phyloP scores from a whole-genome alignment of 2,329 filamentous ascomycete genomes.

The Claviceps paspali region DNA sequence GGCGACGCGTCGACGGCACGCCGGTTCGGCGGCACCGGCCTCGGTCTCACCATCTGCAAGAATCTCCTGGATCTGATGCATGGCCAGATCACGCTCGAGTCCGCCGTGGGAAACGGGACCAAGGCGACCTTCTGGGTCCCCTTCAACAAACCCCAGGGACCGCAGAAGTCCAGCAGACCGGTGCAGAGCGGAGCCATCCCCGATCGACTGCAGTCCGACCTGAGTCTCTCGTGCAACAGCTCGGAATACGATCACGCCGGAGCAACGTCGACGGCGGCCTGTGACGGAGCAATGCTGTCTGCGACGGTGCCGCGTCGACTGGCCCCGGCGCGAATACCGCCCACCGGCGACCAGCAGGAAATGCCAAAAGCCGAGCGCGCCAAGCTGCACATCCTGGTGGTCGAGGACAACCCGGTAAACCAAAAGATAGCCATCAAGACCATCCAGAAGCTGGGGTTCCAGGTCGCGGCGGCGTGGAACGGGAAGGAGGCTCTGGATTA shows the following conservation, averaged over 20 bases:
- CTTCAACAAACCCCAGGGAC: constrained; percentile 52
- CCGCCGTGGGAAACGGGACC: constrained; percentile 51
- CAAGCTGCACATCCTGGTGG: constrained; percentile 55
- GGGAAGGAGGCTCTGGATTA: constrained; percentile 68
- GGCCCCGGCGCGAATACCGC: constrained; percentile 20
- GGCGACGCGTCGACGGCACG: constrained; percentile 67
- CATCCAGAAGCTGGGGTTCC: constrained; percentile 58
- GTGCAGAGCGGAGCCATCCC: constrained; percentile 50
- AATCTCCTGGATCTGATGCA: constrained; percentile 69
- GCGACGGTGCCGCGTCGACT: constrained; percentile 15
- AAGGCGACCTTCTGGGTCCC: constrained; percentile 64
- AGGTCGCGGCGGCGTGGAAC: constrained; percentile 58
- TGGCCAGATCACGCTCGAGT: constrained; percentile 57
- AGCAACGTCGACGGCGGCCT: constrained; percentile 20
- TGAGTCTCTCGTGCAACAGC: constrained; percentile 50
- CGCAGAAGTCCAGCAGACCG: constrained; percentile 31
- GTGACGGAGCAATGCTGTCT: constrained; percentile 12
- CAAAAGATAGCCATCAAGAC: constrained; percentile 65
- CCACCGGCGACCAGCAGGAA: constrained; percentile 28
- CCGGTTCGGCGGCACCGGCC: constrained; percentile 63
- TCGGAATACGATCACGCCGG: constrained; percentile 43
- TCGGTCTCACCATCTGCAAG: constrained; percentile 69
- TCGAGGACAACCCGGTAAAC: constrained; percentile 66
- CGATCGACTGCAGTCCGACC: constrained; percentile 48
- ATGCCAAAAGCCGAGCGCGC: constrained; percentile 42